These are phyloP conservation scores for Carex kokanica DNA, from an alignment of 176 grass and related monocot genomes.

Conservation along the genomic window DNA sequence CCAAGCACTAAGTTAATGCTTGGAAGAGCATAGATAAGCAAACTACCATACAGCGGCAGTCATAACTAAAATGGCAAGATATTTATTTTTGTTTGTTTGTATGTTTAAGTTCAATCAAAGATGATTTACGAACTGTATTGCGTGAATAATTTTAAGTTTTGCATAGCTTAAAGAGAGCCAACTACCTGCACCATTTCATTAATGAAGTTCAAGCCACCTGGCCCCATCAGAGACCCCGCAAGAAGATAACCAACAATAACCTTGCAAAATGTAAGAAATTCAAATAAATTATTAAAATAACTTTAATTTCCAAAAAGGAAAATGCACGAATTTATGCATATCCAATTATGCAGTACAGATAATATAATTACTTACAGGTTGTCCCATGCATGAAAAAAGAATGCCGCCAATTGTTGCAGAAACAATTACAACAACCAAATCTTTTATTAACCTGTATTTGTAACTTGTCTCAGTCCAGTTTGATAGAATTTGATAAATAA, in stretches of 20 bases:
- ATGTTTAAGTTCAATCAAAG: slow-evolving; percentile 16
- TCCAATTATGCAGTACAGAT: slow-evolving; percentile 19
- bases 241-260: slow-evolving; percentile 99
- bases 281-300: not conserved
- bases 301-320: not conserved
- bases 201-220: slow-evolving; percentile 85
- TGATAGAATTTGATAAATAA: slow-evolving; percentile 19
- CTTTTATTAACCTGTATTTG: slow-evolving; percentile 86
- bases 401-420: slow-evolving; percentile 91
- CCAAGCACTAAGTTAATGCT: not conserved
- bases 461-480: slow-evolving; percentile 22
- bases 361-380: slow-evolving; percentile 61
- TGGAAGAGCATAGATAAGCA: not conserved
- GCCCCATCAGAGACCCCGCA: slow-evolving; percentile 90
- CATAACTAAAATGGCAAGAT: not conserved
- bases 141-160: not conserved
- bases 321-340: not conserved
- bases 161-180: slow-evolving; percentile 16
- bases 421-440: slow-evolving; percentile 94
- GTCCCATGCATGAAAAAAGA: slow-evolving; percentile 80
- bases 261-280: slow-evolving; percentile 34
- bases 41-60: not conserved
- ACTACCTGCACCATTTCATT: slow-evolving; percentile 96
- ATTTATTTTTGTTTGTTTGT: not conserved
- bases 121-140: not conserved